Base-by-base conservation (phyloP, 139 green algal genomes). In the Chlamydomonas eustigma region DNA sequence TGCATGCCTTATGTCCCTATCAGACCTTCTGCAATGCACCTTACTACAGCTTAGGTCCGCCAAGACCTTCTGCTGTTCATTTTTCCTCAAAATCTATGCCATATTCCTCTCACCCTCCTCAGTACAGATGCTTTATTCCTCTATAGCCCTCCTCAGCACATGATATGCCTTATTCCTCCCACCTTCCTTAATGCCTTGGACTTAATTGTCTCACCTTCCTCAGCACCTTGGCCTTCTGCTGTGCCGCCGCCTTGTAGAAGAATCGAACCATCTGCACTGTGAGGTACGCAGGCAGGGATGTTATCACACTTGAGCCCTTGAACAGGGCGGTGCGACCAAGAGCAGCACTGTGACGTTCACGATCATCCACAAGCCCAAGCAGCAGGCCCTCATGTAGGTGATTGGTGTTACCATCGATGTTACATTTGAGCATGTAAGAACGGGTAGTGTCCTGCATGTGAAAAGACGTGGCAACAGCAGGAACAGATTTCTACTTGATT, bases 191-290 rank as follows among this genome's bases (percentile, higher is more conserved):
- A 30, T 6, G 52, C 6, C n/a, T n/a, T n/a, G n/a, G n/a, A n/a
- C n/a, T n/a, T n/a, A n/a, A n/a, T 68, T 31, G 12, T 8, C 80
- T 32, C 71, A 91, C 91, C 90, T 95, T 96, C 38, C 93, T 85
- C 73, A 99, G 79, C 52, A 99, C 98, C 89, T 99, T 99, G 76
- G 94, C 93, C 88, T 98, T 98, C 65, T 95, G 84, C 82, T 94
- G 87, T 58, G 89, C 89, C 44, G 93, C 89, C 2, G 75, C 84
- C 79, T 97, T 97, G 89, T 92, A 98, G 83, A 93, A 97, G 88
- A 98, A 97, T 39, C 95, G 87, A 25, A 98, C 89, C 85, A 98
- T 91, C 86, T 98, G 95, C 39, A 98, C 90, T 0, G 92, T 96
- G 24, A 98, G 81, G 82, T 97, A 96, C 1, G 85, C 83, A 28